Conservation (phyloP, 1,284 basidiomycete genomes). For the Cyathus olla region DNA sequence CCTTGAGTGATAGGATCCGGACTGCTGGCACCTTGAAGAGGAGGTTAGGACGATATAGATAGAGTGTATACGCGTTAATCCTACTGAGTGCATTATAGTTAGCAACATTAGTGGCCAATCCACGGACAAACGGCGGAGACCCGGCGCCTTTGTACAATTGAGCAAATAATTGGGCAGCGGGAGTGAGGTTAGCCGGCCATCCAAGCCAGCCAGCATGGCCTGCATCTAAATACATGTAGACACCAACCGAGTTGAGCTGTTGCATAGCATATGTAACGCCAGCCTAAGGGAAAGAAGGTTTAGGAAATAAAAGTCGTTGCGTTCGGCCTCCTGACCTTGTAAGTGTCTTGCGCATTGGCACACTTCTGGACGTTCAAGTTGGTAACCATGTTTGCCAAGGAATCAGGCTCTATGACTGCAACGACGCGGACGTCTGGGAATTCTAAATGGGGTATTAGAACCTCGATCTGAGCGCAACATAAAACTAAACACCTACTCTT, state of each 20-base stretch:
- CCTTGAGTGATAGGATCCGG: slow-evolving; percentile 72
- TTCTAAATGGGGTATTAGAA: slow-evolving; percentile 47
- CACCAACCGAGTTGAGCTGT: slow-evolving; percentile 64
- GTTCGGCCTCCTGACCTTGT: slow-evolving; percentile 46
- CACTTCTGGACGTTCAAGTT: slow-evolving; percentile 71
- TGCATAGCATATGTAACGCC: slow-evolving; percentile 68
- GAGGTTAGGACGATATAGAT: neutral
- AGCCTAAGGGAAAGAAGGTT: slow-evolving; percentile 29
- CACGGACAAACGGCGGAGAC: slow-evolving; percentile 64
- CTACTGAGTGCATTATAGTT: slow-evolving; percentile 70
- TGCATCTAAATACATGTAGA: slow-evolving; percentile 72
- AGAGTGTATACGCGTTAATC: slow-evolving; percentile 1
- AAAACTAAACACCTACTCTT: slow-evolving; percentile 48
- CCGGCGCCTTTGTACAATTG: slow-evolving; percentile 61
- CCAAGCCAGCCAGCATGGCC: slow-evolving; percentile 78
- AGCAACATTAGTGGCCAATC: slow-evolving; percentile 73
- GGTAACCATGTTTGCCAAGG: slow-evolving; percentile 71
- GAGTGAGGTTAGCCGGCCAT: slow-evolving; percentile 71
- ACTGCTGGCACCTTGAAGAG: slow-evolving; percentile 44
- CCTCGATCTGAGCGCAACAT: neutral
- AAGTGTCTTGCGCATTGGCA: slow-evolving; percentile 60
- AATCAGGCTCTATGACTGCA: slow-evolving; percentile 75
- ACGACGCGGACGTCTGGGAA: slow-evolving; percentile 72
- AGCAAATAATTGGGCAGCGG: slow-evolving; percentile 67
- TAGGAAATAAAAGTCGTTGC: slow-evolving; percentile 3